phyloP scores from a whole-genome alignment of 768 basidiomycete genomes.

The Kwoniella newhampshirensis region DNA sequence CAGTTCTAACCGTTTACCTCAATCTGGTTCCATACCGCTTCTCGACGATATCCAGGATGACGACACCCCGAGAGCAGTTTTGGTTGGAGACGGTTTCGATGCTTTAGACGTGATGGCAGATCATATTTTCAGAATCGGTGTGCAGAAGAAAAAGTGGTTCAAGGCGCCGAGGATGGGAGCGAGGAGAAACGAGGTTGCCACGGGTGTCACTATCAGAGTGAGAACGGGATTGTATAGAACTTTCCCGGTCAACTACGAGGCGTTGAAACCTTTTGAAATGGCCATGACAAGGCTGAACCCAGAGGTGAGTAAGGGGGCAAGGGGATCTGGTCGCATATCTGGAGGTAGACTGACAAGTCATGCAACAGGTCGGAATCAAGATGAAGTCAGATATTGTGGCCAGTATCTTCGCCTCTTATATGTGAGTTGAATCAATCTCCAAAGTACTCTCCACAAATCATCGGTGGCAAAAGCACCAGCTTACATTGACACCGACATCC shows the following conservation, averaged over 20 bases:
- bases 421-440: too few relatives aligned
- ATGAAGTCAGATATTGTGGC: conserved; percentile 61
- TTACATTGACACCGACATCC: too few relatives aligned
- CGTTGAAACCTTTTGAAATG: conserved; percentile 69
- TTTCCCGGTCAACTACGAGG: conserved; percentile 82
- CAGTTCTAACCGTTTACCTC: conserved; percentile 5
- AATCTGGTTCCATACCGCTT: conserved; percentile 3
- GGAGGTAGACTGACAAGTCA: conserved; percentile 55
- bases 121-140: conserved; percentile 44
- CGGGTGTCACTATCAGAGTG: conserved; percentile 43
- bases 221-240: conserved; percentile 58
- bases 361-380: conserved; percentile 71
- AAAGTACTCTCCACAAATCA: too few relatives aligned
- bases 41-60: conserved; percentile 11
- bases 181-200: conserved; percentile 30
- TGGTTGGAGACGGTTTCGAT: conserved; percentile 45
- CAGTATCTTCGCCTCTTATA: conserved; percentile 26
- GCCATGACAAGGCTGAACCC: conserved; percentile 64
- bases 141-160: conserved; percentile 48
- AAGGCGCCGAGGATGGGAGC: conserved; percentile 35
- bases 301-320: conserved; percentile 60
- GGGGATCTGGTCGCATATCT: too few relatives aligned
- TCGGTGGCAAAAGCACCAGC: too few relatives aligned
- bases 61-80: conserved; percentile 26
- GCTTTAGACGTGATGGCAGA: conserved; percentile 52